Conservation (phyloP, 495 filamentous ascomycete genomes). For the Durotheca rogersii region DNA sequence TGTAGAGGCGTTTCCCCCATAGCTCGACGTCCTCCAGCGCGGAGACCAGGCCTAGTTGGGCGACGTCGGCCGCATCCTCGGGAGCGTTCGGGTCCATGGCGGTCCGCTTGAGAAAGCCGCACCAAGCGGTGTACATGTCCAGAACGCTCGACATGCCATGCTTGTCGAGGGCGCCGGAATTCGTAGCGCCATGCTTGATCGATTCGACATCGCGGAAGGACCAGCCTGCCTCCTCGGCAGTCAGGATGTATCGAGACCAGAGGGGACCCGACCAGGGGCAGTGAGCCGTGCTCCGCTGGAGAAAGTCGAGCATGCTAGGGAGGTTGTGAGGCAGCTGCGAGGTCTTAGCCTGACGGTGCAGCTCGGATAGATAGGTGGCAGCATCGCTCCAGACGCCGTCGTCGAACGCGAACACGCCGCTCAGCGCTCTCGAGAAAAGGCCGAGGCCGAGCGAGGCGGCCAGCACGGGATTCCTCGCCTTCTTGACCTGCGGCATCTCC, state of each 20-base stretch:
- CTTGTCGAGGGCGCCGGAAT: slow-evolving; percentile 68
- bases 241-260: slow-evolving; percentile 86
- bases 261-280: slow-evolving; percentile 89
- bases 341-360: slow-evolving; percentile 39
- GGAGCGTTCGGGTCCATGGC: slow-evolving; percentile 73
- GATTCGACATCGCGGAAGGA: slow-evolving; percentile 77
- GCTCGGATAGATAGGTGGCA: slow-evolving; percentile 63
- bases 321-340: slow-evolving; percentile 34
- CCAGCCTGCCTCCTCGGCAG: slow-evolving; percentile 71
- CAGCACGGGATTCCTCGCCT: slow-evolving; percentile 48
- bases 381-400: slow-evolving; percentile 77
- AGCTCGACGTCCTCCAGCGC: slow-evolving; percentile 80
- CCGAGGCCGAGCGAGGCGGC: slow-evolving; percentile 65
- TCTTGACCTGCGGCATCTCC: slow-evolving; percentile 64
- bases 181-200: slow-evolving; percentile 90
- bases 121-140: slow-evolving; percentile 90
- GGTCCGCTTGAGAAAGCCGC: slow-evolving; percentile 79
- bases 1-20: slow-evolving; percentile 73
- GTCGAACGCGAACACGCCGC: slow-evolving; percentile 64
- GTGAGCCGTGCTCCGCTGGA: slow-evolving; percentile 76
- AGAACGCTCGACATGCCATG: slow-evolving; percentile 80
- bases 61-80: slow-evolving; percentile 89
- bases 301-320: slow-evolving; percentile 48
- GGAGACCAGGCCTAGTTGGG: slow-evolving; percentile 83
- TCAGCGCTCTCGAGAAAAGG: slow-evolving; percentile 75